Evolutionary conservation across 371 early-diverging fungal genomes (phyloP).

Genomic region (Modicella reniformis): DNA sequence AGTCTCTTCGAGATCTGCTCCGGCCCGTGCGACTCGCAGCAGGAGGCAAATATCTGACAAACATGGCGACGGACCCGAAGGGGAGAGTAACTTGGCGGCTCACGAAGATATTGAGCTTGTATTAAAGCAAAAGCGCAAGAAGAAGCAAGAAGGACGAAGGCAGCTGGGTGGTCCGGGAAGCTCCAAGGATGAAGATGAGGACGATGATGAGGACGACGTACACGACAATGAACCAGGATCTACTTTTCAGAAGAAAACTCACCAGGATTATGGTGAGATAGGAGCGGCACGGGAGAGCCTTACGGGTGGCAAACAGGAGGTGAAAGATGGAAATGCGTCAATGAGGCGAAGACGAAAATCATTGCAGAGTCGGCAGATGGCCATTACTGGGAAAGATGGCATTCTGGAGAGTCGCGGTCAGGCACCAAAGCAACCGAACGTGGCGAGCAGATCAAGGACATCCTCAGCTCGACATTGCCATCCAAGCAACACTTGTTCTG

Average conservation of each 20-base stretch:
- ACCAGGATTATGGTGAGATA: too few species aligned
- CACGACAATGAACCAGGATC: neutral
- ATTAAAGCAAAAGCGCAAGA: slow-evolving; percentile 40
- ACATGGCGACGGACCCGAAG: neutral
- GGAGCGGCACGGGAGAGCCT: neutral
- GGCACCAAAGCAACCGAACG: neutral
- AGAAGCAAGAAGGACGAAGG: slow-evolving; percentile 27
- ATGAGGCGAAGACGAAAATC: slow-evolving; percentile 2
- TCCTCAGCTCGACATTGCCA: neutral
- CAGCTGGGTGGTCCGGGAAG: slow-evolving; percentile 26
- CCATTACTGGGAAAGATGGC: slow-evolving; percentile 10
- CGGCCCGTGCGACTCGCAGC: slow-evolving; percentile 38
- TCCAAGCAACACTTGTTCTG: neutral
- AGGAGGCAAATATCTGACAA: slow-evolving; percentile 18
- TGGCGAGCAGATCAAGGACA: neutral
- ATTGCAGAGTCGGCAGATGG: neutral
- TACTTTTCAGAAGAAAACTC: neutral
- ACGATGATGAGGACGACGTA: slow-evolving; percentile 15
- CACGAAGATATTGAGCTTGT: slow-evolving; percentile 44
- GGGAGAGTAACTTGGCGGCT: slow-evolving; percentile 17
- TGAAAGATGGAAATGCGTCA: slow-evolving; percentile 5
- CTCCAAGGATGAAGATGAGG: slow-evolving; percentile 30
- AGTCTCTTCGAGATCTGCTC: neutral
- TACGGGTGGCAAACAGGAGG: slow-evolving; percentile 9
- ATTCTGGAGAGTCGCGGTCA: neutral